Evolutionary conservation across 1,284 basidiomycete species (phyloP).

Genomic region (Ceratobasidium theobromae): DNA sequence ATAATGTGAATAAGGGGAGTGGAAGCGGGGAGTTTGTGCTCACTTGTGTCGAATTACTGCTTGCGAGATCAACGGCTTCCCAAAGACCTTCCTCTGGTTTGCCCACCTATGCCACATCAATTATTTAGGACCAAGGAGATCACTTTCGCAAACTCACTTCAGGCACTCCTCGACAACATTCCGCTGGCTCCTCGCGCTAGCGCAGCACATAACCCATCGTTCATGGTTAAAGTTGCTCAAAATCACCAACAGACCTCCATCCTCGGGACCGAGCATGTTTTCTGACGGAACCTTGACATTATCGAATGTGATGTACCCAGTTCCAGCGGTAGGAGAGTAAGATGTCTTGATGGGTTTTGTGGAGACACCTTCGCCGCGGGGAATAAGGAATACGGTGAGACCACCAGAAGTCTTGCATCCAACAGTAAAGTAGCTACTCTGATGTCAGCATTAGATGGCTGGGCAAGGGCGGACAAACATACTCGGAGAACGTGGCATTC

Average conservation of each 20-base stretch:
- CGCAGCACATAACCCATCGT: conserved; percentile 47
- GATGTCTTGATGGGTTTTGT: conserved; percentile 58
- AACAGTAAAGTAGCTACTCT: conserved; percentile 46
- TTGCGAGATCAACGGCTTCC: conserved; percentile 53
- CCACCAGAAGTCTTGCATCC: conserved; percentile 45
- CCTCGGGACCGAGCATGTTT: conserved; percentile 58
- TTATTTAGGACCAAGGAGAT: not conserved
- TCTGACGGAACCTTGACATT: conserved; percentile 58
- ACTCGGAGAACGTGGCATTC: conserved; percentile 48
- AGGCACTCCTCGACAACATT: conserved; percentile 41
- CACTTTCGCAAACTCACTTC: conserved; percentile 33
- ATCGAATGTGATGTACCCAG: conserved; percentile 60
- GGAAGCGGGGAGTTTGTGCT: conserved; percentile 25
- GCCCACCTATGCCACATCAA: conserved; percentile 42
- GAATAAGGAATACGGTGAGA: conserved; percentile 57
- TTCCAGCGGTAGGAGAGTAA: conserved; percentile 51
- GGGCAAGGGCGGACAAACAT: not conserved
- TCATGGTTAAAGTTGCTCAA: conserved; percentile 42
- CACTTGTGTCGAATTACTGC: conserved; percentile 54
- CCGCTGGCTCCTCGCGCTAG: conserved; percentile 43
- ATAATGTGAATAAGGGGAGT: not conserved
- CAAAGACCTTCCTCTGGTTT: conserved; percentile 49
- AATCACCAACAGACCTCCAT: conserved; percentile 56
- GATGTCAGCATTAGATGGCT: conserved; percentile 30
- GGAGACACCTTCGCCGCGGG: conserved; percentile 51